Conservation (phyloP, 2,329 filamentous ascomycete genomes). For the Diaporthe vaccinii region DNA sequence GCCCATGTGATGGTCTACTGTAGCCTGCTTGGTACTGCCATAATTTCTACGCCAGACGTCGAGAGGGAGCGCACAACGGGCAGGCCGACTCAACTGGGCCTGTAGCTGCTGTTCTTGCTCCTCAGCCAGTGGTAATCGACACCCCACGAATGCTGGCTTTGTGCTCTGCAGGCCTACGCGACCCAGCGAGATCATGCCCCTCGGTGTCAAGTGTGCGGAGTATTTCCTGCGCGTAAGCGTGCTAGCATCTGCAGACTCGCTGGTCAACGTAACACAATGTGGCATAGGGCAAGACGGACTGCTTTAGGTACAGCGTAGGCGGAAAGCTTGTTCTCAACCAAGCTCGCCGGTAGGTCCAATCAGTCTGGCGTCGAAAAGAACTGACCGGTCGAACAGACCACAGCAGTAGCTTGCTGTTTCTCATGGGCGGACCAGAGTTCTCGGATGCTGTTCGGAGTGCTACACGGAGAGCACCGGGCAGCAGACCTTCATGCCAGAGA, state of each 20-base stretch:
- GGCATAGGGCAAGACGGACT: neutral
- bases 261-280: conserved; percentile 17
- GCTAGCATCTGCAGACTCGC: neutral
- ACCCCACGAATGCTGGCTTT: neutral
- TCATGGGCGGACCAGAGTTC: neutral
- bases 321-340: conserved; percentile 18
- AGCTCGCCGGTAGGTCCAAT: neutral
- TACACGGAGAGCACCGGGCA: neutral
- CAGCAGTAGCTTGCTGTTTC: conserved; percentile 23
- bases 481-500: neutral
- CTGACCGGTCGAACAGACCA: conserved; percentile 14
- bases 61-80: neutral
- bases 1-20: neutral
- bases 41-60: neutral
- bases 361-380: neutral
- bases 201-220: neutral
- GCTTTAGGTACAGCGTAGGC: conserved; percentile 11
- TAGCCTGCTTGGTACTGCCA: neutral
- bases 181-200: neutral
- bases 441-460: neutral
- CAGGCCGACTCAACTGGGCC: neutral
- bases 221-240: neutral
- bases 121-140: neutral
- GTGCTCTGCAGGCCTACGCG: neutral
- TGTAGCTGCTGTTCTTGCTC: neutral